Conservation (phyloP, 768 basidiomycete species). For the Suillus lakei region DNA sequence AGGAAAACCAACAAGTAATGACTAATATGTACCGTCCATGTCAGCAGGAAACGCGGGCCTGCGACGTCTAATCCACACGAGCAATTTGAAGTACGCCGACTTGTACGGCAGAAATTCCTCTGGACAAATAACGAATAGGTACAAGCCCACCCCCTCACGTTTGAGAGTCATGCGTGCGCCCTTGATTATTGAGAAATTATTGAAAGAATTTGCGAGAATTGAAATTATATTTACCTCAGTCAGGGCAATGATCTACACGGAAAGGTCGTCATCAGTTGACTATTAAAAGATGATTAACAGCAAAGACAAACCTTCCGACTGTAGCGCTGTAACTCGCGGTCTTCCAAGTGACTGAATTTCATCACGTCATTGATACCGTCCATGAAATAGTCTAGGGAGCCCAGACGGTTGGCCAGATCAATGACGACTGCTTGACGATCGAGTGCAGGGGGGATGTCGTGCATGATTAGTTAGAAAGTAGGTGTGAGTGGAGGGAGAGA, state of each 20-base stretch:
- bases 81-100: constrained; percentile 51
- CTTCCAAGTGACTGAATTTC: constrained; percentile 18
- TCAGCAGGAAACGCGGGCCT: constrained; percentile 29
- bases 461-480: neutral
- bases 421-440: constrained; percentile 32
- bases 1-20: neutral
- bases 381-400: constrained; percentile 34
- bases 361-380: constrained; percentile 31
- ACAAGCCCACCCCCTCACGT: constrained; percentile 44
- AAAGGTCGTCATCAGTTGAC: constrained; percentile 5
- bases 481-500: neutral
- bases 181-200: constrained; percentile 30
- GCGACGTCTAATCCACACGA: constrained; percentile 46
- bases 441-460: constrained; percentile 18
- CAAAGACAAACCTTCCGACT: constrained; percentile 27
- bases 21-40: constrained; percentile 27
- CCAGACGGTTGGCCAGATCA: constrained; percentile 32
- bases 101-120: constrained; percentile 45
- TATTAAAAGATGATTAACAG: constrained; percentile 8
- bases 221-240: constrained; percentile 49
- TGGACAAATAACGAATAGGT: constrained; percentile 52
- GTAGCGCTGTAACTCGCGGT: constrained; percentile 27
- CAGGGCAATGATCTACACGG: constrained; percentile 49
- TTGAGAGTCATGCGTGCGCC: constrained; percentile 52
- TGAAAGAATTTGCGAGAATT: neutral